A percentile compares a stretch with the other conserved stretches of the same genome.
These are phyloP conservation scores for Withania somnifera DNA, from an alignment of 305 asterid genomes.

Conservation along the genomic window DNA sequence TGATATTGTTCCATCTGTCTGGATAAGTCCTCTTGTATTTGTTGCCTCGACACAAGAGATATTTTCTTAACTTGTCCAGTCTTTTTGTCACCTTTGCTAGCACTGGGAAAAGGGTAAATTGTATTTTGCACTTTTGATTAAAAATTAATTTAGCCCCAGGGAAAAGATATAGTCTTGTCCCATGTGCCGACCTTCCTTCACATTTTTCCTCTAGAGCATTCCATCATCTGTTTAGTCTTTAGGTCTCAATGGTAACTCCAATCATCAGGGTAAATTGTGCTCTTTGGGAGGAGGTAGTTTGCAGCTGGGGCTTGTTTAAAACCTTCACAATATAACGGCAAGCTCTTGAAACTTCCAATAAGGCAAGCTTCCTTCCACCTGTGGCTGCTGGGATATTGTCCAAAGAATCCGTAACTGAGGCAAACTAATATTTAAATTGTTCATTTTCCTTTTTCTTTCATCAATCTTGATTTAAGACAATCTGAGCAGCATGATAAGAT, in stretches of 20 bases:
- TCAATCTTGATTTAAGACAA: background rate
- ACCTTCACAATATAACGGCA: background rate
- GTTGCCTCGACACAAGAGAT: background rate
- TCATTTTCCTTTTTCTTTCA: background rate
- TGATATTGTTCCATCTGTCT: background rate
- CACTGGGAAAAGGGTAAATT: background rate
- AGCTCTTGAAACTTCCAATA: background rate
- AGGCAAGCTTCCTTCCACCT: background rate
- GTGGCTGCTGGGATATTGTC: background rate
- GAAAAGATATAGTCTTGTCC: background rate
- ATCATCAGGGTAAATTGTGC: background rate
- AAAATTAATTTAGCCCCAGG: background rate
- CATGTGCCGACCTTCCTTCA: background rate
- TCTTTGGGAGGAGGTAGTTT: background rate
- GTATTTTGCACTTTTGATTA: too few relatives aligned
- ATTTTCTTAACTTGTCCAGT: background rate
- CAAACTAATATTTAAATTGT: background rate
- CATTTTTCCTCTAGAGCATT: background rate
- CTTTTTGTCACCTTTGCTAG: background rate
- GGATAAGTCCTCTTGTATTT: background rate
- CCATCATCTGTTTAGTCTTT: background rate
- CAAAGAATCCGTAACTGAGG: background rate
- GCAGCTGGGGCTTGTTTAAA: background rate
- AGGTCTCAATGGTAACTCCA: background rate
- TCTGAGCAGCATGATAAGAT: background rate